Evolutionary conservation across 495 filamentous ascomycete genomes (phyloP), one percentile per base, ranked within the genome.

Genomic region (Tuber melanosporum): DNA sequence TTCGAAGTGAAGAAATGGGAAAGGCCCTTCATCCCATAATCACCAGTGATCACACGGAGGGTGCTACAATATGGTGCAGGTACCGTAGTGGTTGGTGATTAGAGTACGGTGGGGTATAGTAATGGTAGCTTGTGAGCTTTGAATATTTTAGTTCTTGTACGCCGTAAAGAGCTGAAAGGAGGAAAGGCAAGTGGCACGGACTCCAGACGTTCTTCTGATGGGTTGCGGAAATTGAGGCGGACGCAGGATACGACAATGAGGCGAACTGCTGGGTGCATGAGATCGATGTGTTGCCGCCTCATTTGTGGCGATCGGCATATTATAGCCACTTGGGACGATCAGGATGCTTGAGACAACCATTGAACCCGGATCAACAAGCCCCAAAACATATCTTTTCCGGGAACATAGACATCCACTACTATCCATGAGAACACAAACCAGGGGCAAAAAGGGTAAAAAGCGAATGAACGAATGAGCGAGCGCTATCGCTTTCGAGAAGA

Each of bases 261-360:
- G 73, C 47, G 66, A 80, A 80, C 75, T 46, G 57, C 71, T 79
- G 41, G 42, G 70, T 62, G 74, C 72, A 42, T 71, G 73, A 71
- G 71, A 79, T 74, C 77, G 73, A 71, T 71, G 78, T 76, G 47
- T 73, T 80, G 70, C 78, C 76, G 78, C 76, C 73, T 78, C 76
- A 75, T 73, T 66, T 49, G 72, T 70, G 71, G 77, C 78, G 78
- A 80, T 80, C 78, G 44, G 73, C 71, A 75, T 49, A 75, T 73
- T 17, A 73, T 79, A 72, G 78, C 76, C 74, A 74, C 52, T 70
- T 79, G 71, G 77, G 49, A 44, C 52, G 57, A 66, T 66, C 26
- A 17, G 57, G 57, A 66, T 66, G 26, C 57, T 66, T 66, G 57
- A 36, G 78, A 72, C 72, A 79, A 78, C 75, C 75, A 66, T 79